These are phyloP conservation scores for Geosmithia morbida DNA, from an alignment of 2,329 filamentous ascomycete genomes.

Conservation along the genomic window DNA sequence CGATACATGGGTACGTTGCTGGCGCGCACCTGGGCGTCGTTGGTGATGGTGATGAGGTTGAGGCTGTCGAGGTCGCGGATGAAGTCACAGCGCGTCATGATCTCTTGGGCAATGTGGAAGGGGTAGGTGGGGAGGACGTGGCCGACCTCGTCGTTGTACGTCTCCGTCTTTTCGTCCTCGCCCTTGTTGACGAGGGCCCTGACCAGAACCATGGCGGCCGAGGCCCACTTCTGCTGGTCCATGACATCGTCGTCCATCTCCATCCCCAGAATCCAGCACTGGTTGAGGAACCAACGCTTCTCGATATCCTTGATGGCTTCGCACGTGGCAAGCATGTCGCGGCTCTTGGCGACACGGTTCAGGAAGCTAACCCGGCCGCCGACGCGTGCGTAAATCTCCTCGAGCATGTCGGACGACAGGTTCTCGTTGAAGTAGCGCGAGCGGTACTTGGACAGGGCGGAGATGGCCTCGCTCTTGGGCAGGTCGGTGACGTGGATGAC, in stretches of 20 bases:
- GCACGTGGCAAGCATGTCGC: constrained; percentile 68
- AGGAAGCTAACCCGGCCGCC: constrained; percentile 82
- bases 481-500: constrained; percentile 78
- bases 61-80: constrained; percentile 84
- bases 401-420: constrained; percentile 39
- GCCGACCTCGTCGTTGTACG: constrained; percentile 50
- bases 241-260: constrained; percentile 95
- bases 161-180: constrained; percentile 52
- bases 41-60: constrained; percentile 92
- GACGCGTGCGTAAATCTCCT: constrained; percentile 72
- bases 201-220: constrained; percentile 86
- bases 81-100: constrained; percentile 95
- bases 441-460: constrained; percentile 69
- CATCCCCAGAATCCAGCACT: constrained; percentile 58
- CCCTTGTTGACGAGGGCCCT: constrained; percentile 80
- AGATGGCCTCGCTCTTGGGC: constrained; percentile 61
- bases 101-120: constrained; percentile 70
- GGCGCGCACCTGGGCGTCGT: constrained; percentile 71
- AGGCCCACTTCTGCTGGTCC: constrained; percentile 94
- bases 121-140: constrained; percentile 70
- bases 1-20: constrained; percentile 94
- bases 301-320: constrained; percentile 55
- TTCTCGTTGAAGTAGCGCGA: constrained; percentile 58
- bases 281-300: constrained; percentile 65
- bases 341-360: constrained; percentile 76